Evolutionary conservation across 768 basidiomycete species (phyloP).

Genomic region (Gymnopilus dilepis): DNA sequence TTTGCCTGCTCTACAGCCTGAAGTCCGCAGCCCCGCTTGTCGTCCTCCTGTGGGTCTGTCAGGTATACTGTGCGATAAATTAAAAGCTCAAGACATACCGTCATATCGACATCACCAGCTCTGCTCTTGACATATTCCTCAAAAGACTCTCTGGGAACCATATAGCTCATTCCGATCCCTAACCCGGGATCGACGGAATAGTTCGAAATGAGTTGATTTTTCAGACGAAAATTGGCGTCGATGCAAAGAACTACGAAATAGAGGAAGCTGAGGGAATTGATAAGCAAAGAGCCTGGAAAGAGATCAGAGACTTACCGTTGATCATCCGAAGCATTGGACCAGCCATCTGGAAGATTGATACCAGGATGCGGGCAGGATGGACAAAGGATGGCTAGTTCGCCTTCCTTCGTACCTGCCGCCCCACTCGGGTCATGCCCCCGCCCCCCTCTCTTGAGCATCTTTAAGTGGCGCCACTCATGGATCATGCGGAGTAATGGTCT

Average conservation of each 20-base stretch:
- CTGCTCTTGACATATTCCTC: conserved; percentile 9
- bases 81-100: not conserved
- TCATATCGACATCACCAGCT: conserved; percentile 7
- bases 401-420: not conserved
- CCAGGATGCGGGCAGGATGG: conserved; percentile 10
- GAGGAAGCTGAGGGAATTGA: not conserved
- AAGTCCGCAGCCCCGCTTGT: not conserved
- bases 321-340: not conserved
- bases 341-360: conserved; percentile 10
- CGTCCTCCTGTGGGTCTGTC: not conserved
- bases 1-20: not conserved
- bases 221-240: conserved; percentile 15
- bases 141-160: conserved; percentile 1
- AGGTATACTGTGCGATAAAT: not conserved
- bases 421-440: conserved; percentile 6
- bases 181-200: conserved; percentile 9
- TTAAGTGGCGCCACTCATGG: conserved; percentile 14
- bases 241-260: not conserved
- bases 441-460: conserved; percentile 13
- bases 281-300: not conserved
- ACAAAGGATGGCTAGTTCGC: conserved; percentile 1
- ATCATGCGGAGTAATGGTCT: conserved; percentile 1
- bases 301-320: not conserved
- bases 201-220: conserved; percentile 17
- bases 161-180: conserved; percentile 1